Evolutionary conservation across 2,329 filamentous ascomycete genomes (phyloP), one percentile per base, ranked within the genome.

Genomic region (Camillea tinctor): DNA sequence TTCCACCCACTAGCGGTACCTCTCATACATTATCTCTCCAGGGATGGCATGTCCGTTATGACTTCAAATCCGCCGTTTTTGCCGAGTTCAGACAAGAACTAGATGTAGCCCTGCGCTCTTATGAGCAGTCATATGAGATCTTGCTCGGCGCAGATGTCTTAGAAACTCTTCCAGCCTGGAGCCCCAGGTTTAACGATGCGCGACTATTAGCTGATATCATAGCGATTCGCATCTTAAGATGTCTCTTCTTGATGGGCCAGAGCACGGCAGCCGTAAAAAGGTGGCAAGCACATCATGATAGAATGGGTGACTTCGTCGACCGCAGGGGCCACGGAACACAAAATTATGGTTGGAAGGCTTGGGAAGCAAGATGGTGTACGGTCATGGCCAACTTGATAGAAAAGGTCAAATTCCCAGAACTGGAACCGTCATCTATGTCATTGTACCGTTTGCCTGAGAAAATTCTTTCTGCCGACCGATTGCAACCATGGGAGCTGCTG

Each of bases 21-120:
- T 96, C 93, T 1, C 91, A 95, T 69, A 92, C 90, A 0, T 77
- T 97, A n/a, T 91, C 93, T 1, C 80, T 89, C 9, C 88, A 92
- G 50, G 93, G 92, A 3, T 99, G 94, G 95, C 93, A 92, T 70
- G 89, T 96, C 56, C 88, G 94, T 17, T 97, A 97, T 75, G 94
- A 99, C 71, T 93, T 96, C 78, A 99, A 99, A 73, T 83, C 93
- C 19, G 94, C 89, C 6, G 81, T 97, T 0, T 91, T 98, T 71
- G 92, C 93, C 24, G 94, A 98, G 71, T 97, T 96, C 66, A 86
- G 95, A 8, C 91, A 96, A 71, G 95, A 98, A 73, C 91, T 94
- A 83, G 94, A 97, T 71, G 88, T 87, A 21, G 93, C 95, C 0
- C 82, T 92, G 69, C 86, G 93, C 50, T 93, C 92, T 56, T 97